Conservation (phyloP, 352 stramenopile species). For the Globisporangium acanthophoron region DNA sequence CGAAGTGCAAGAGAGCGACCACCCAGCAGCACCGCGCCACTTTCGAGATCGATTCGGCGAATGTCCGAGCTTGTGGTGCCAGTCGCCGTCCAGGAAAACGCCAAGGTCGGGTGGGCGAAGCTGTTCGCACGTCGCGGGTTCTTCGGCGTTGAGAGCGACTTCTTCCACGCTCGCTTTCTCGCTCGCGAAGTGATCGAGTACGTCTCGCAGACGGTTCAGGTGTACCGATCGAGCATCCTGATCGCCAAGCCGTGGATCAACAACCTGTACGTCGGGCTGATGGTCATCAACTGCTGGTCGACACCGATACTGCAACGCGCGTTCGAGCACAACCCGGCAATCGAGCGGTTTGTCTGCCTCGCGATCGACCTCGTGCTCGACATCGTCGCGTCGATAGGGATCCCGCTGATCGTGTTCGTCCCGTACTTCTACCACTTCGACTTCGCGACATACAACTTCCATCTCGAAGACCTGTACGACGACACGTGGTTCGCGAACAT, state of each 20-base stretch:
- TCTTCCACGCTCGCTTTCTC: conserved; percentile 24
- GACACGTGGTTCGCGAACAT: conserved; percentile 14
- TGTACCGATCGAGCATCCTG: conserved; percentile 34
- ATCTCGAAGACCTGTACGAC: conserved; percentile 10
- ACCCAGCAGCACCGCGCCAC: not conserved
- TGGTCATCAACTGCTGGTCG: conserved; percentile 6
- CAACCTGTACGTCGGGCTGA: conserved; percentile 13
- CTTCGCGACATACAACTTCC: conserved; percentile 9
- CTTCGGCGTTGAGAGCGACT: conserved; percentile 30
- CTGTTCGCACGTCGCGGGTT: conserved; percentile 20
- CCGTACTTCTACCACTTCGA: conserved; percentile 7
- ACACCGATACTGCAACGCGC: conserved; percentile 6
- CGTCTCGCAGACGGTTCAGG: conserved; percentile 30
- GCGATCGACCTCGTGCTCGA: conserved; percentile 2
- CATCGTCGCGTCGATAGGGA: conserved; percentile 4
- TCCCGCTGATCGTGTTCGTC: conserved; percentile 11
- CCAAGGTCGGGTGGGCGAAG: not conserved
- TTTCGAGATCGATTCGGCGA: not conserved
- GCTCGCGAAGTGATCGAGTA: conserved; percentile 37
- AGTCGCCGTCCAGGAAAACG: not conserved
- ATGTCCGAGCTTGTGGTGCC: conserved; percentile 3
- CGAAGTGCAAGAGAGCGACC: not conserved
- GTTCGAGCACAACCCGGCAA: conserved; percentile 3
- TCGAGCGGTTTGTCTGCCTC: conserved; percentile 10
- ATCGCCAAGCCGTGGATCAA: conserved; percentile 49